Percentiles rank a stretch among this genome's conserved stretches.
phyloP scores from a whole-genome alignment of 768 basidiomycete species.

The Inosperma sp. region DNA sequence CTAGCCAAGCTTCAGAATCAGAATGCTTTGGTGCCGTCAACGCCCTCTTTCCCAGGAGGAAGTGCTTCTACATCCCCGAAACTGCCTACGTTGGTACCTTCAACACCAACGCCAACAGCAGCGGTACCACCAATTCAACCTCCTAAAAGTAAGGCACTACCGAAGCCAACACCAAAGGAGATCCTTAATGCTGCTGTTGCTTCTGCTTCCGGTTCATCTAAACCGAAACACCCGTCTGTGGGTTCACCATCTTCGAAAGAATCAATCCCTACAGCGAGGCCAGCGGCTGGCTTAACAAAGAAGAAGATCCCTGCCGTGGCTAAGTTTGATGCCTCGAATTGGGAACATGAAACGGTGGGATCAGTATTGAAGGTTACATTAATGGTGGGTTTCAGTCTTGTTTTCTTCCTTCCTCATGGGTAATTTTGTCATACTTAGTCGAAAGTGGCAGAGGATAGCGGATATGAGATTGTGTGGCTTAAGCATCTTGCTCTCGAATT shows the following conservation, averaged over 20 bases:
- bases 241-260: conserved; percentile 17
- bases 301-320: conserved; percentile 46
- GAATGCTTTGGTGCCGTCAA: conserved; percentile 31
- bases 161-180: conserved; percentile 31
- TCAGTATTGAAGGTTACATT: conserved; percentile 75
- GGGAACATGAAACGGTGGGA: conserved; percentile 72
- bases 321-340: conserved; percentile 53
- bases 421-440: conserved; percentile 35
- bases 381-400: conserved; percentile 50
- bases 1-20: conserved; percentile 73
- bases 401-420: not conserved
- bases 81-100: conserved; percentile 19
- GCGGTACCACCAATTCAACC: conserved; percentile 23
- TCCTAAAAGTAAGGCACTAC: conserved; percentile 33
- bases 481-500: conserved; percentile 71
- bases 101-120: conserved; percentile 18
- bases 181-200: conserved; percentile 13
- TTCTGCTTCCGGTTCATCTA: conserved; percentile 6
- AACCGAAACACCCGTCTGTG: not conserved
- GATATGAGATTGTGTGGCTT: conserved; percentile 77
- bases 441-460: conserved; percentile 52
- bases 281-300: conserved; percentile 30
- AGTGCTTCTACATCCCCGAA: conserved; percentile 25
- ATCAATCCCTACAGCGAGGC: conserved; percentile 10
- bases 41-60: conserved; percentile 17